phyloP scores from a whole-genome alignment of 2,329 filamentous ascomycete genomes.

The Fusarium sp. region DNA sequence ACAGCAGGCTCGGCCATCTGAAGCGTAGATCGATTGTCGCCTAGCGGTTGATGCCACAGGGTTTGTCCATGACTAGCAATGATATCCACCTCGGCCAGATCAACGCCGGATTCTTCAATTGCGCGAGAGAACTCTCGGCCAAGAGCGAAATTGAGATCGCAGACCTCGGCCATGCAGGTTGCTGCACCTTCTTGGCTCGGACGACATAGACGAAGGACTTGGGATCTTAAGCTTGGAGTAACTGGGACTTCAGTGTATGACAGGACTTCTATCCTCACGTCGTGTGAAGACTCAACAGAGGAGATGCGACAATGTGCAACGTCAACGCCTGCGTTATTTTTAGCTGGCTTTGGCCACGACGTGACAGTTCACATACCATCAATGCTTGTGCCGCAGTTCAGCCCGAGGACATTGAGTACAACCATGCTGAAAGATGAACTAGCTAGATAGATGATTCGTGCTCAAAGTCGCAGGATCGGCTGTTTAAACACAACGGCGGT shows the following conservation, averaged over 20 bases:
- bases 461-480: neutral
- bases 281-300: slow-evolving; percentile 3
- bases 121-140: slow-evolving; percentile 36
- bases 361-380: neutral
- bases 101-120: slow-evolving; percentile 28
- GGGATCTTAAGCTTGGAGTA: slow-evolving; percentile 11
- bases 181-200: slow-evolving; percentile 16
- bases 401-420: neutral
- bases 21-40: neutral
- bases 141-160: slow-evolving; percentile 38
- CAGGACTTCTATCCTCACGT: slow-evolving; percentile 22
- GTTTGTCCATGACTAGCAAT: slow-evolving; percentile 10
- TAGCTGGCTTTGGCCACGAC: neutral
- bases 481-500: too few species aligned
- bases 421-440: neutral
- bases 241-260: slow-evolving; percentile 32
- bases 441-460: neutral
- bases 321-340: neutral
- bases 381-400: neutral
- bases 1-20: slow-evolving; percentile 3
- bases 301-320: slow-evolving; percentile 27
- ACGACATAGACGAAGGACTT: slow-evolving; percentile 32
- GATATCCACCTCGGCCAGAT: slow-evolving; percentile 52
- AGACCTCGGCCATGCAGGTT: slow-evolving; percentile 33
- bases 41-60: slow-evolving; percentile 5